Evolutionary conservation across 345 rosid genomes (phyloP).

Genomic region (Balakata baccata): DNA sequence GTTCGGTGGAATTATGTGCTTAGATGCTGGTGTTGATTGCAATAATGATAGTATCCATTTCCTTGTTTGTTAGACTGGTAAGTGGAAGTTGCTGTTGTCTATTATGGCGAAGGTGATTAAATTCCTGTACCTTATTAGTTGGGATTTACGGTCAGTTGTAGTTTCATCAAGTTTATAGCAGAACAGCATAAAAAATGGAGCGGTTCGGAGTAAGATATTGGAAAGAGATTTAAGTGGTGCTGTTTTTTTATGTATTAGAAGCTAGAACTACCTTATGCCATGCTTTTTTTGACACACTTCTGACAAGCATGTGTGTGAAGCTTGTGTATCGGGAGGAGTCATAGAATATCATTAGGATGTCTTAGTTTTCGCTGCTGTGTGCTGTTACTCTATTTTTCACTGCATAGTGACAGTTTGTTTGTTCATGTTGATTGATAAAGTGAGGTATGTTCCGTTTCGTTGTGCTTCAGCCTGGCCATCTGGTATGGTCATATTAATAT

Average conservation of each 20-base stretch:
- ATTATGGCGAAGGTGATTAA: too few species aligned
- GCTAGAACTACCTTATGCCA: neutral
- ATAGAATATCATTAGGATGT: neutral
- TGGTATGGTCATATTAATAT: too few species aligned
- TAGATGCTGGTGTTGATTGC: too few species aligned
- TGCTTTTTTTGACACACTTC: neutral
- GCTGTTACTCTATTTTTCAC: neutral
- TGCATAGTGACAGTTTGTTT: neutral
- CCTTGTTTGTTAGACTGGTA: too few species aligned
- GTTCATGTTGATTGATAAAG: neutral
- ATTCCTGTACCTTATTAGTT: too few species aligned
- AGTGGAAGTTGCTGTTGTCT: too few species aligned
- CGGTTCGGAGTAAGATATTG: neutral
- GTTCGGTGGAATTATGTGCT: too few species aligned
- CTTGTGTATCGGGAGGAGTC: neutral
- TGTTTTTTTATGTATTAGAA: neutral
- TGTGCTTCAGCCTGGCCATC: neutral
- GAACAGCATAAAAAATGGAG: too few species aligned
- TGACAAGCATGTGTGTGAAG: neutral
- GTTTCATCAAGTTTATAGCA: too few species aligned
- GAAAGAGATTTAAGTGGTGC: neutral
- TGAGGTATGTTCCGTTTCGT: neutral
- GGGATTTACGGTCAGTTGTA: too few species aligned
- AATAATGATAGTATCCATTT: too few species aligned
- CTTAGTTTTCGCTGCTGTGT: neutral